A percentile compares a stretch with the other conserved stretches of the same genome.
Conservation (phyloP, 2,329 filamentous ascomycete genomes). For the Dichotomopilus funicola region DNA sequence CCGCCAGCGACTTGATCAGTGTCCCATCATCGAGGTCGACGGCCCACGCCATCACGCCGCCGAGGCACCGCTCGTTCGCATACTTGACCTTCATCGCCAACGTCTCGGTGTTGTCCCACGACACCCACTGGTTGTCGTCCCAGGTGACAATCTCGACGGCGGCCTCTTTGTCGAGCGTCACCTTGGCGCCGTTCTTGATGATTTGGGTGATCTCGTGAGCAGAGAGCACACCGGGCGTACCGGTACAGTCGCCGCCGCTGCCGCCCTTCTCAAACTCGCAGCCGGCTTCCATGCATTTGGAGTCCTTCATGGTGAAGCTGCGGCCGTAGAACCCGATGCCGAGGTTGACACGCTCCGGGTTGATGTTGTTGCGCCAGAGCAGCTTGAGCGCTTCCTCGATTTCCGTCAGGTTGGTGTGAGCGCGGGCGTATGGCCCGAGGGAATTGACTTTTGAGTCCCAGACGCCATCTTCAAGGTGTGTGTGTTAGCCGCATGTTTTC, state of each 20-base stretch:
- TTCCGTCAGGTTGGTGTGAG: conserved; percentile 44
- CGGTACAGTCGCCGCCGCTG: conserved; percentile 26
- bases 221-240: conserved; percentile 26
- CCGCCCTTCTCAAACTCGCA: conserved; percentile 28
- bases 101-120: conserved; percentile 32
- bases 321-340: conserved; percentile 43
- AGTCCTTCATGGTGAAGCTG: conserved; percentile 25
- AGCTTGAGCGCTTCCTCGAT: conserved; percentile 39
- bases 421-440: conserved; percentile 28
- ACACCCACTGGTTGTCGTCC: conserved; percentile 32
- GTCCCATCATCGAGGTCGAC: conserved; percentile 24
- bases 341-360: conserved; percentile 36
- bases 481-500: not conserved
- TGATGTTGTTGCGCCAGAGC: conserved; percentile 41
- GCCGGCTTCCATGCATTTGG: conserved; percentile 24
- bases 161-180: conserved; percentile 23
- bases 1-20: conserved; percentile 4
- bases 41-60: conserved; percentile 28
- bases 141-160: conserved; percentile 30
- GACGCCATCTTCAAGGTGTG: conserved; percentile 23
- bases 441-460: conserved; percentile 31
- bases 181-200: conserved; percentile 19
- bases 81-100: conserved; percentile 26
- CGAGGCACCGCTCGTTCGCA: conserved; percentile 19
- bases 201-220: conserved; percentile 30